Evolutionary conservation across 495 filamentous ascomycete species (phyloP), one percentile per base, ranked within the genome.

Genomic region (Hypoxylon subgilvum): DNA sequence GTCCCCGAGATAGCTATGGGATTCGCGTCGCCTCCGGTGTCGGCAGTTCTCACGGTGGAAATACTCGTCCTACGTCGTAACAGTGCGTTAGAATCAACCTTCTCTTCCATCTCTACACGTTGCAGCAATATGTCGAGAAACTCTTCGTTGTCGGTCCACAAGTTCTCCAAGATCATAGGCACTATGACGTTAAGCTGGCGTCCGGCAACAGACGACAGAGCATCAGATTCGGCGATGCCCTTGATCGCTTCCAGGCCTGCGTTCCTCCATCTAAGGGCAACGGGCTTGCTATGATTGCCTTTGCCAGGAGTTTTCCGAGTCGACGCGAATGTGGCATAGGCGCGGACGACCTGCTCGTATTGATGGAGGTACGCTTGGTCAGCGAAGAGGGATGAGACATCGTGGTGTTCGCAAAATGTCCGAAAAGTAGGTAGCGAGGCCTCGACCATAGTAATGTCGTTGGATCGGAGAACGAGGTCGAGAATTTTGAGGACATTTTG

Each of bases 371-470:
- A 91, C 51, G 88, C 87, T 68, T 93, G 88, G 67, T 96, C 91
- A 42, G 86, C 88, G 9, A 88, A 80, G 47, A 94, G 80, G 7
- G 86, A 85, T 9, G 88, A 85, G 47, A 83, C 85, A 61, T 95
- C 90, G 71, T 93, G 87, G 69, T 93, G 78, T 57, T 79, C 77
- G 71, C 91, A 96, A 65, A 96, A 92, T 6, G 86, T 85, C 65
- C 88, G 86, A 64, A 95, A 96, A 3, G 90, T 90, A 27, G 84
- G 79, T 54, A 93, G 79, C 2, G 90, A 95, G 21, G 90, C 87
- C 76, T 96, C 92, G 31, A 96, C 86, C 83, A 93, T 88, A 46
- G 88, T 88, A 63, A 95, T 86, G 72, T 96, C 90, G 66, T 86
- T 81, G 22, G 90, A 92, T 32, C 81, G 81, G 43, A 96, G 79